Evolutionary conservation across 768 basidiomycete species (phyloP).

Genomic region (Mycena floridula): DNA sequence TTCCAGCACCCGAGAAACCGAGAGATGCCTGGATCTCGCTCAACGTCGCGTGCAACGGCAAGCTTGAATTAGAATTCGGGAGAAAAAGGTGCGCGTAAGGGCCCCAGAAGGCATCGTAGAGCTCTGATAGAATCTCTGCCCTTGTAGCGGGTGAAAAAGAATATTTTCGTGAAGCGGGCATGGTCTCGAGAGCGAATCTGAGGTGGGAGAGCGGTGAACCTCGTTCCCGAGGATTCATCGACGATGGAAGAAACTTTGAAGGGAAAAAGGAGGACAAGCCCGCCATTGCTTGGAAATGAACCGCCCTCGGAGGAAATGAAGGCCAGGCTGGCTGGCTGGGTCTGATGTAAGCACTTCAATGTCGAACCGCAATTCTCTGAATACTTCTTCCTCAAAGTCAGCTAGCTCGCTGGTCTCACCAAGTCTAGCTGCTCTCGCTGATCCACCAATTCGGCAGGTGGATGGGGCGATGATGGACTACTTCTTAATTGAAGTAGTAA

Average conservation of each 20-base stretch:
- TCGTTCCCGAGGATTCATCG: constrained; percentile 51
- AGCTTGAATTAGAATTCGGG: constrained; percentile 53
- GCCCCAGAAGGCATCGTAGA: constrained; percentile 82
- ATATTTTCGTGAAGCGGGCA: constrained; percentile 76
- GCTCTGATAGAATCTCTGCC: constrained; percentile 73
- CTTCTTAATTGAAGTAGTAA: constrained; percentile 76
- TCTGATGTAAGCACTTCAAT: too few species aligned
- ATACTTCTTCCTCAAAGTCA: constrained; percentile 18
- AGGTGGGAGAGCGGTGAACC: constrained; percentile 64
- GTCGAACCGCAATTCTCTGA: constrained; percentile 27
- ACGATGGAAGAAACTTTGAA: constrained; percentile 44
- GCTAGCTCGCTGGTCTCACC: constrained; percentile 17
- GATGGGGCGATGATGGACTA: constrained; percentile 78
- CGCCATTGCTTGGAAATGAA: neutral
- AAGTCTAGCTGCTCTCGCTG: constrained; percentile 49
- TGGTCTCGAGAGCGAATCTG: constrained; percentile 70
- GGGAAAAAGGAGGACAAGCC: constrained; percentile 30
- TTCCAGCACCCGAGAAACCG: constrained; percentile 52
- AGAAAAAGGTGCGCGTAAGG: constrained; percentile 68
- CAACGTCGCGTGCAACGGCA: constrained; percentile 58
- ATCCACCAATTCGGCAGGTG: constrained; percentile 54
- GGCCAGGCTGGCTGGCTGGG: too few species aligned
- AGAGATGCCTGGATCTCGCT: constrained; percentile 63
- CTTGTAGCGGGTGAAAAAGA: constrained; percentile 68
- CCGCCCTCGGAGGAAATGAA: too few species aligned